Evolutionary conservation across 139 green algal species (phyloP), one percentile per base, ranked within the genome.

Genomic region (Coelastrella sp.): DNA sequence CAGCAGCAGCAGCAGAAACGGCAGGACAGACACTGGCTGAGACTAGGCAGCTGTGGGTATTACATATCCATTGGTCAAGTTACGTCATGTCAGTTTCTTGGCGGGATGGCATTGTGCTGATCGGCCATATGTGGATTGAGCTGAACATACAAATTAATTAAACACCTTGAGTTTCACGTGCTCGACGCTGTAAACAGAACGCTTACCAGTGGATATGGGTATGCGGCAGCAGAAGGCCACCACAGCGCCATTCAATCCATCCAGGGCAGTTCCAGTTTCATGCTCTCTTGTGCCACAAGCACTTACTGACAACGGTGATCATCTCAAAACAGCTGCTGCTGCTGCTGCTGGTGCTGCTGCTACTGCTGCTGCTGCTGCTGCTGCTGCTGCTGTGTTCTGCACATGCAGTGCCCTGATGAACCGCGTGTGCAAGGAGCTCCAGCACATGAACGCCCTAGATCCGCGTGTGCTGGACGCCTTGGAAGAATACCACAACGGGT

Each of bases 401-500:
- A 47, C 32, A 47, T 47, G 59, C 81, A 86, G 81, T 11, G 60
- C 60, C 5, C 81, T 86, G 22, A 86, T 75, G 60, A n/a, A 75
- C 10, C 81, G 81, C 10, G 60, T 86, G 11, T 86, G 81, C 32
- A 22, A n/a, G 5, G 60, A 86, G 59, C 81, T 86, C 10, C 81
- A 86, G 22, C 81, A 86, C 11, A 23, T 86, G 81, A 47, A 77
- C 13, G 60, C 60, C 2, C 19, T 86, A 57, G 81, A 86, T 5
- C 0, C 61, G 11, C n/a, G 81, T 0, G 81, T 86, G 61, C 60
- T 86, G 10, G 61, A 56, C n/a, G 81, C 81, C 7, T 57, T 86
- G 8, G 19, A 86, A 7, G 81, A 86, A 57, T 86, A 76, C n/a
- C 81, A 86, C 10, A 14, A 57, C 14, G 61, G 81, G 60, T 86